These are phyloP conservation scores for Naumovozyma baii DNA, from an alignment of 805 yeast species.

Conservation along the genomic window DNA sequence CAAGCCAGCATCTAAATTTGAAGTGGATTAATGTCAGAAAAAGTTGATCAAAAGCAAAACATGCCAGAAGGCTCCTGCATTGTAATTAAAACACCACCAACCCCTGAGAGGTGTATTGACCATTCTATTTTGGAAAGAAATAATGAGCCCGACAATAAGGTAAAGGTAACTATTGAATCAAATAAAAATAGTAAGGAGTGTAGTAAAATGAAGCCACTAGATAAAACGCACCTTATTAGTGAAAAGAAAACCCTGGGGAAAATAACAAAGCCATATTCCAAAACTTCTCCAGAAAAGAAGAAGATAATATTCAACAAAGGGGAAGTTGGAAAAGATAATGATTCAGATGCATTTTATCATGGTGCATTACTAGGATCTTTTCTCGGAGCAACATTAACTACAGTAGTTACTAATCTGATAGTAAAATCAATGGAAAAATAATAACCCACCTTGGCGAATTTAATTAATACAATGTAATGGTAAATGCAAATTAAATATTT, in stretches of 20 bases:
- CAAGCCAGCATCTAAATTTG: too few species aligned
- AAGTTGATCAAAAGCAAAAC: neutral
- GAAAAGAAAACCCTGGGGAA: neutral
- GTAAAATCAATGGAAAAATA: slow-evolving; percentile 1
- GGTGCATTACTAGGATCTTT: slow-evolving; percentile 26
- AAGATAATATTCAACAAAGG: neutral
- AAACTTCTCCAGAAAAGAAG: neutral
- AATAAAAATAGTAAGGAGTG: neutral
- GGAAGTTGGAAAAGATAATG: neutral
- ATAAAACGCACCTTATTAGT: neutral
- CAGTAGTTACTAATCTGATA: slow-evolving; percentile 11
- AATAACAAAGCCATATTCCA: neutral
- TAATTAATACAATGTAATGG: too few species aligned
- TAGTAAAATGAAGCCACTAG: too few species aligned
- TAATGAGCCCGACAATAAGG: too few species aligned
- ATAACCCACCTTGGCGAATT: too few species aligned
- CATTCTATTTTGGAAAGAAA: too few species aligned
- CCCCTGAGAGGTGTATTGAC: neutral
- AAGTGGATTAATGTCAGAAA: neutral
- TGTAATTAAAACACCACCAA: neutral
- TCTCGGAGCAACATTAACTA: slow-evolving; percentile 22
- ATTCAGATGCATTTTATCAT: slow-evolving; percentile 13
- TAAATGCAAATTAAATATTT: too few species aligned
- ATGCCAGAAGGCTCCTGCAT: neutral
- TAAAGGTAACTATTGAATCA: too few species aligned